phyloP scores from a whole-genome alignment of 1,139 yeast genomes.

The Saccharomycopsis crataegensis region DNA sequence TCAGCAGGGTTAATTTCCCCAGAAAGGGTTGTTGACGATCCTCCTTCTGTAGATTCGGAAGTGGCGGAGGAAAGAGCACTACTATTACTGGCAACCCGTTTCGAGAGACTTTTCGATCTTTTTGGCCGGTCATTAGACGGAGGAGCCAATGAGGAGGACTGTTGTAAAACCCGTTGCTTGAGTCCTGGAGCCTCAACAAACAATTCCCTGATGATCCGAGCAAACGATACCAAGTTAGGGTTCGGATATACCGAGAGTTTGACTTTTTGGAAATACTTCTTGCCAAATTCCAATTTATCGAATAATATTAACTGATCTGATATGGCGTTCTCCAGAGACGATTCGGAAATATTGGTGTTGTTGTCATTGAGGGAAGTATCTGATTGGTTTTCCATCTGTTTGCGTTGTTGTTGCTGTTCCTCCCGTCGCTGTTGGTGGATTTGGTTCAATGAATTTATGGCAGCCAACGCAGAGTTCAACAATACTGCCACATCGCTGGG shows the following conservation, averaged over 20 bases:
- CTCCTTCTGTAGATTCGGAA: not conserved
- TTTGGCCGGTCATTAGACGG: not conserved
- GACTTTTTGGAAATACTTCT: constrained; percentile 52
- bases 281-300: constrained; percentile 30
- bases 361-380: not conserved
- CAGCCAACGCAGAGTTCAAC: constrained; percentile 59
- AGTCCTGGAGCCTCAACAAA: constrained; percentile 41
- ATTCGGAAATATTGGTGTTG: not conserved
- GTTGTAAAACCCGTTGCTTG: constrained; percentile 19
- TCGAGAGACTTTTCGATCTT: constrained; percentile 9
- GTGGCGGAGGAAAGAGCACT: not conserved
- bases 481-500: constrained; percentile 53
- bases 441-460: constrained; percentile 36
- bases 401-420: not conserved
- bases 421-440: not conserved
- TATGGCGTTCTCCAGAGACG: not conserved
- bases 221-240: constrained; percentile 56
- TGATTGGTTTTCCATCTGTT: not conserved
- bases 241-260: constrained; percentile 49
- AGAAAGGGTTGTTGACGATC: not conserved
- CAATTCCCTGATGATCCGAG: constrained; percentile 62
- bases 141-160: not conserved
- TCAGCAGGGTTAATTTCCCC: not conserved
- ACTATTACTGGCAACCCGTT: constrained; percentile 10
- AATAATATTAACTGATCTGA: constrained; percentile 29